Evolutionary conservation across 2,329 filamentous ascomycete genomes (phyloP).

Genomic region (Lachnellula arida): DNA sequence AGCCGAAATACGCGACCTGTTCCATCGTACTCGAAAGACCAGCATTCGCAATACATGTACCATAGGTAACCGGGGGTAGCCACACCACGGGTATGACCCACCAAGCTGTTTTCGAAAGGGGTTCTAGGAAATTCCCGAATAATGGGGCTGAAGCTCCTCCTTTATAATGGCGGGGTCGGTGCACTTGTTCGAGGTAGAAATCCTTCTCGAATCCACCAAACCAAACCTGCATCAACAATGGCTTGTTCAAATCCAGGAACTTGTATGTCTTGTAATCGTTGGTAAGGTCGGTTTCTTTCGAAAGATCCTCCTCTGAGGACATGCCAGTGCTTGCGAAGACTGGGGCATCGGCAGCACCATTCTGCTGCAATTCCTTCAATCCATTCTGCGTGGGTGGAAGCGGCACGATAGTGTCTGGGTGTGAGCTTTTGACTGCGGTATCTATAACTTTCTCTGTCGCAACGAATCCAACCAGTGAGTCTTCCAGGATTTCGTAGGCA

Average conservation of each 20-base stretch:
- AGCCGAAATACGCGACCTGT: conserved; percentile 58
- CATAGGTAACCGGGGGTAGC: conserved; percentile 76
- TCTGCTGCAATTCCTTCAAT: conserved; percentile 40
- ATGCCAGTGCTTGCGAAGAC: conserved; percentile 70
- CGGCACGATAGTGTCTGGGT: conserved; percentile 43
- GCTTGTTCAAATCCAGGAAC: conserved; percentile 83
- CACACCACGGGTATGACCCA: conserved; percentile 81
- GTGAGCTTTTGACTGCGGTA: conserved; percentile 34
- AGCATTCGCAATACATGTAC: conserved; percentile 58
- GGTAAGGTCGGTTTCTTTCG: conserved; percentile 71
- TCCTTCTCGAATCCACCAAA: conserved; percentile 81
- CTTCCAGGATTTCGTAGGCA: conserved; percentile 93
- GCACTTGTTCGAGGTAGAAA: conserved; percentile 97
- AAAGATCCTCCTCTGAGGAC: conserved; percentile 82
- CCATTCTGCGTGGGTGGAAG: conserved; percentile 46
- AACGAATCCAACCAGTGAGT: conserved; percentile 79
- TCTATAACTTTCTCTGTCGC: conserved; percentile 45
- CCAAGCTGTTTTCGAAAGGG: conserved; percentile 93
- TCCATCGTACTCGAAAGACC: conserved; percentile 50
- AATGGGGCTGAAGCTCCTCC: conserved; percentile 87
- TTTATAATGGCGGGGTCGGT: conserved; percentile 92
- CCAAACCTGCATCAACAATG: conserved; percentile 86
- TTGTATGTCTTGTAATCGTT: conserved; percentile 85
- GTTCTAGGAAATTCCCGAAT: conserved; percentile 98
- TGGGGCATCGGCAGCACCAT: conserved; percentile 30